Percentiles rank a stretch among this genome's conserved stretches.
Evolutionary conservation across 495 filamentous ascomycete species (phyloP).

Genomic region (Aspergillus cristatus): DNA sequence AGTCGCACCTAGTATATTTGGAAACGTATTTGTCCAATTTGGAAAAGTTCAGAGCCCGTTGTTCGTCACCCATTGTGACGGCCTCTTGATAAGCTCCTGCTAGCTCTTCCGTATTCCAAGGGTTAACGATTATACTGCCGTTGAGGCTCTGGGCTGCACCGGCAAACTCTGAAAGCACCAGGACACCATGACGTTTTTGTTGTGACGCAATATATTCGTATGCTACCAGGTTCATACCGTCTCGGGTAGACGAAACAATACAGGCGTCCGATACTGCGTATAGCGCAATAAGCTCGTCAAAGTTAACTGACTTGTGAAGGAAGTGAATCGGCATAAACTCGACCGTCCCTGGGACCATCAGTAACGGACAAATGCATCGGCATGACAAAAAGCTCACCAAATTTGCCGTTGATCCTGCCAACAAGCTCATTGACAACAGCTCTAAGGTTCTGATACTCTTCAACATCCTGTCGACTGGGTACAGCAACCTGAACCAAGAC

Average conservation of each 20-base stretch:
- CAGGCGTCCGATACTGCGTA: constrained; percentile 93
- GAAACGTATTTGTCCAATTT: constrained; percentile 91
- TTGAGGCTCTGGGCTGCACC: constrained; percentile 90
- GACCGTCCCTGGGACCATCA: constrained; percentile 55
- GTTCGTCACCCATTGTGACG: constrained; percentile 85
- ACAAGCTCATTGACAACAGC: constrained; percentile 93
- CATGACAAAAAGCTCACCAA: constrained; percentile 42
- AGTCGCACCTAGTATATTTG: constrained; percentile 75
- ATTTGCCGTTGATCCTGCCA: constrained; percentile 88
- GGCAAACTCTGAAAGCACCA: constrained; percentile 93
- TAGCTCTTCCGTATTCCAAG: constrained; percentile 95
- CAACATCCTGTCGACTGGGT: constrained; percentile 86
- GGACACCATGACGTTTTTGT: constrained; percentile 73
- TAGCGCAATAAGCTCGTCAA: constrained; percentile 86
- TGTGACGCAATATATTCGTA: constrained; percentile 97
- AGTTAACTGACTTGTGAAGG: constrained; percentile 87
- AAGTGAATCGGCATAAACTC: constrained; percentile 99
- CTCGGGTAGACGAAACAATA: constrained; percentile 89
- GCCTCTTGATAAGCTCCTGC: constrained; percentile 89
- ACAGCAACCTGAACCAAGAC: constrained; percentile 95
- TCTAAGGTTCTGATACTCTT: constrained; percentile 93
- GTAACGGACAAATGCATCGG: constrained; percentile 1
- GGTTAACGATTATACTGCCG: constrained; percentile 88
- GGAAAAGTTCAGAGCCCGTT: constrained; percentile 73
- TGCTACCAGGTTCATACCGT: constrained; percentile 98